A percentile compares a stretch with the other conserved stretches of the same genome.
Evolutionary conservation across 257 asterid species (phyloP).

Genomic region (Echites panduratus): DNA sequence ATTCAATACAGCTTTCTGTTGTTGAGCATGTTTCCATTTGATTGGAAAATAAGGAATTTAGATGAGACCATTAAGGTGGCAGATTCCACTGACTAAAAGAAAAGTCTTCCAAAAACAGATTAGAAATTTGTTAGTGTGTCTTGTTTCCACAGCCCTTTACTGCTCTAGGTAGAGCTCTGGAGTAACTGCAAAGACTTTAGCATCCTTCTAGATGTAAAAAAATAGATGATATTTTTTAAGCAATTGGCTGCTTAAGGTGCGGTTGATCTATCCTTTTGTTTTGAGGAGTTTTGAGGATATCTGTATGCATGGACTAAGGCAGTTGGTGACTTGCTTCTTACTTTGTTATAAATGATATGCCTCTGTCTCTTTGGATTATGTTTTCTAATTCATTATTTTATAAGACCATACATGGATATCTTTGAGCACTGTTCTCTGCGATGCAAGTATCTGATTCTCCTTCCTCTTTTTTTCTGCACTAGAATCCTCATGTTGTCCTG

Average conservation of each 20-base stretch:
- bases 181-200: not conserved
- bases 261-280: not conserved
- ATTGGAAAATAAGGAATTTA: not conserved
- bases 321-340: not conserved
- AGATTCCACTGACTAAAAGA: not conserved
- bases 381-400: not conserved
- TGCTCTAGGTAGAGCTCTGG: not conserved
- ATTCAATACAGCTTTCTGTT: too few species aligned
- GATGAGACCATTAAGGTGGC: not conserved
- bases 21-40: not conserved
- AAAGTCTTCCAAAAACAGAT: not conserved
- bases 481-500: conserved; percentile 73
- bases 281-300: not conserved
- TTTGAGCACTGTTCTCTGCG: not conserved
- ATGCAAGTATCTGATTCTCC: not conserved
- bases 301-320: not conserved
- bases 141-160: not conserved
- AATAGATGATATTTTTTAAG: not conserved
- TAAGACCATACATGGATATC: not conserved
- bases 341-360: not conserved
- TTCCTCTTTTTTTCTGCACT: conserved; percentile 7
- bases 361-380: not conserved
- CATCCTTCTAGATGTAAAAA: not conserved
- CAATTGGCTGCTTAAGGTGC: not conserved
- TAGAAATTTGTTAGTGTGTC: not conserved